phyloP scores from a whole-genome alignment of 495 filamentous ascomycete species.

The Talaromyces stipitatus region DNA sequence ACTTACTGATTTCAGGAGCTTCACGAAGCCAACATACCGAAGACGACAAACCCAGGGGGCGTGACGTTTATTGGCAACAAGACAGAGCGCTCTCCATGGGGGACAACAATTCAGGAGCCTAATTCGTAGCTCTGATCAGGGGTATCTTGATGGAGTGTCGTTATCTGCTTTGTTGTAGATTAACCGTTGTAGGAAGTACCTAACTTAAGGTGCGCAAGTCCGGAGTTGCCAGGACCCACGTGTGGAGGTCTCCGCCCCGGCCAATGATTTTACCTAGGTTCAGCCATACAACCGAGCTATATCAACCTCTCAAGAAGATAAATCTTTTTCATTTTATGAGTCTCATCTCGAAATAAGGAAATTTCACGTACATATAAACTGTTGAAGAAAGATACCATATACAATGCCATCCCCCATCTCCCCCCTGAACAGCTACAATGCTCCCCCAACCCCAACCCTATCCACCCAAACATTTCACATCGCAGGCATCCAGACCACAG shows the following conservation, averaged over 20 bases:
- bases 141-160: too few relatives aligned
- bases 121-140: background rate
- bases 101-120: background rate
- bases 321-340: too few relatives aligned
- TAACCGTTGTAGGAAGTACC: too few relatives aligned
- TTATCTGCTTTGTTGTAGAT: too few relatives aligned
- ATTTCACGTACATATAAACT: background rate
- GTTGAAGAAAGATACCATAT: background rate
- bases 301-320: background rate
- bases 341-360: background rate
- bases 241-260: background rate
- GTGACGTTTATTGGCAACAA: background rate
- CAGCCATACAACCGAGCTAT: background rate
- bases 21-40: background rate
- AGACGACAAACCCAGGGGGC: background rate
- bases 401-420: slow-evolving; percentile 3
- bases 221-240: background rate
- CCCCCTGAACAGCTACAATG: slow-evolving; percentile 5
- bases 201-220: too few relatives aligned
- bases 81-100: background rate
- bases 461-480: slow-evolving; percentile 58
- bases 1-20: background rate
- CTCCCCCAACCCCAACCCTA: slow-evolving; percentile 28
- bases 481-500: slow-evolving; percentile 65
- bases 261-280: background rate